phyloP scores from a whole-genome alignment of 2,329 filamentous ascomycete species.

The Curvularia lunata region DNA sequence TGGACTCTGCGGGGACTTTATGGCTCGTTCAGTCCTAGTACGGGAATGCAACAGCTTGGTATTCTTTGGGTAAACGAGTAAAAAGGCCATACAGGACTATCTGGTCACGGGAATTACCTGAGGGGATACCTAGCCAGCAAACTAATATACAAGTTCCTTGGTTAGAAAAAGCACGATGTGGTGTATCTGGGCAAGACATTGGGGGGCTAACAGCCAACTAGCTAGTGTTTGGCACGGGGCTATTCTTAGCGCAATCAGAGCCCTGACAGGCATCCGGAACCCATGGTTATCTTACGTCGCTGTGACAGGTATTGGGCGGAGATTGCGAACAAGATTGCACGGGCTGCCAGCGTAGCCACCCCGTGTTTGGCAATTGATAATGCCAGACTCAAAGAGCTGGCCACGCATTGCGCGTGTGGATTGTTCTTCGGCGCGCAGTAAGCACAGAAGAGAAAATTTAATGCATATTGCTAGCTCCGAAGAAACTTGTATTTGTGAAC shows the following conservation, averaged over 20 bases:
- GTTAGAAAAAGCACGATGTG: not conserved
- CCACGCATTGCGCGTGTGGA: not conserved
- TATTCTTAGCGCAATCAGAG: not conserved
- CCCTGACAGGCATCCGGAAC: not conserved
- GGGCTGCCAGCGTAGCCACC: not conserved
- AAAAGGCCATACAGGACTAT: not conserved
- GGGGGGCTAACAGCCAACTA: not conserved
- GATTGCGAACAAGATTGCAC: not conserved
- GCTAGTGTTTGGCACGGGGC: not conserved
- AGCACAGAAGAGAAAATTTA: not conserved
- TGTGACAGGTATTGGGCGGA: not conserved
- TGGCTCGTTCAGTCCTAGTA: not conserved
- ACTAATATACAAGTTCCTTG: not conserved
- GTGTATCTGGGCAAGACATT: not conserved
- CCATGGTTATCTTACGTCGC: not conserved
- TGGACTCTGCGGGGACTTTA: not conserved
- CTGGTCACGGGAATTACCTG: not conserved
- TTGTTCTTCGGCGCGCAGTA: not conserved
- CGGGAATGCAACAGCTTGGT: not conserved
- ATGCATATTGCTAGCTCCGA: not conserved
- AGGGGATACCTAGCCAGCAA: not conserved
- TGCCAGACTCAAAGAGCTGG: not conserved
- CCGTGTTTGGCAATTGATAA: not conserved
- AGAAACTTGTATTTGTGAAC: slow-evolving; percentile 1
- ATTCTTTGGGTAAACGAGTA: not conserved